These are phyloP conservation scores for Penicillium bialowiezense DNA, from an alignment of 495 filamentous ascomycete species.

Conservation along the genomic window DNA sequence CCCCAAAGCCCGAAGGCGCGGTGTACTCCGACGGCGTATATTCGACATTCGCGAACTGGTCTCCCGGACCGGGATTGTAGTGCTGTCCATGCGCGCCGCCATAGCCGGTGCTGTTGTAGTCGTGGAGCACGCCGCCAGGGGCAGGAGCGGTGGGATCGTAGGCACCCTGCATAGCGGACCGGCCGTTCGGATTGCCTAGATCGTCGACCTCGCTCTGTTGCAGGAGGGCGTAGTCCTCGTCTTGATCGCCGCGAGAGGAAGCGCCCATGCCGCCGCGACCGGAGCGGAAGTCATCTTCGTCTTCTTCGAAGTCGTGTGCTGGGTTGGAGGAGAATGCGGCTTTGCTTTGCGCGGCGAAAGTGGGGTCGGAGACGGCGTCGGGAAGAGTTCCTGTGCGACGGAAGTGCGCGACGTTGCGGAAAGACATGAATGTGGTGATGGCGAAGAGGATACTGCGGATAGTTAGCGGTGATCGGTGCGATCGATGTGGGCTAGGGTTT, in stretches of 20 bases:
- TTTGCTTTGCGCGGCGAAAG: slow-evolving; percentile 47
- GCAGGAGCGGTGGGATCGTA: slow-evolving; percentile 40
- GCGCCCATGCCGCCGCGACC: slow-evolving; percentile 35
- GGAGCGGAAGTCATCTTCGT: slow-evolving; percentile 48
- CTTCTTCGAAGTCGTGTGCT: slow-evolving; percentile 47
- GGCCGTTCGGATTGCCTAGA: slow-evolving; percentile 32
- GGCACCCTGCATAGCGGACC: slow-evolving; percentile 34
- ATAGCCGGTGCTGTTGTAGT: slow-evolving; percentile 46
- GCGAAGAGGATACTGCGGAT: slow-evolving; percentile 66
- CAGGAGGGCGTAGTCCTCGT: slow-evolving; percentile 47
- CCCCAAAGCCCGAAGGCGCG: not conserved
- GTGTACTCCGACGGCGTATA: slow-evolving; percentile 16
- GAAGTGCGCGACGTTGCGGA: slow-evolving; percentile 77
- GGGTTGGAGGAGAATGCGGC: slow-evolving; percentile 51
- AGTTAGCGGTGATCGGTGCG: slow-evolving; percentile 13
- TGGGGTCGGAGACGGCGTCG: slow-evolving; percentile 56
- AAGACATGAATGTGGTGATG: slow-evolving; percentile 67
- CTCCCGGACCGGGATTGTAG: slow-evolving; percentile 25
- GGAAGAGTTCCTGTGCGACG: slow-evolving; percentile 72
- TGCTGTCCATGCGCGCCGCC: slow-evolving; percentile 45
- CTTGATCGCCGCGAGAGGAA: slow-evolving; percentile 33
- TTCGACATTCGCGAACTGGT: slow-evolving; percentile 18
- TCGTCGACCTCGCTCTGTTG: slow-evolving; percentile 48
- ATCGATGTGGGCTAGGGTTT: not conserved
- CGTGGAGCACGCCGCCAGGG: slow-evolving; percentile 34